Evolutionary conservation across 2,329 filamentous ascomycete genomes (phyloP), one percentile per base, ranked within the genome.

Genomic region (Scytalidium lignicola): DNA sequence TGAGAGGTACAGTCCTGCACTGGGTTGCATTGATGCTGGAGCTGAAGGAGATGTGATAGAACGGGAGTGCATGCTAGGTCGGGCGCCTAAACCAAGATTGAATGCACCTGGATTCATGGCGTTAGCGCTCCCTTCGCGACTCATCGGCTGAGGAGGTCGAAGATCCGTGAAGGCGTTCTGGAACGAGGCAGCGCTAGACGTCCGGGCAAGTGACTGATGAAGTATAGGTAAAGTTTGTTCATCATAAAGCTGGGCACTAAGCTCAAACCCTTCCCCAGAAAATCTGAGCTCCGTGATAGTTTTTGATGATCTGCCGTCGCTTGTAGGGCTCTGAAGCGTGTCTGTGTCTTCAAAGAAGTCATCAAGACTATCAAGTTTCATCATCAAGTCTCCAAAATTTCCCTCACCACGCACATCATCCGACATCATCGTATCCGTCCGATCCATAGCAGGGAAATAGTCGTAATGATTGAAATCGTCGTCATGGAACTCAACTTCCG

Each of bases 361-460:
- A 59, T 91, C 87, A 2, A 91, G 70, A 53, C 86, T 90, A 60
- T 90, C 86, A 2, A 91, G 71, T 63, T 88, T 90, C 52, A 83
- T 81, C 12, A 95, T 86, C 7, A 97, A 76, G 58, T 97, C 92
- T 32, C 86, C 88, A 62, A 90, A 86, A 50, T 88, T 86, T 50
- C 79, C 76, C 43, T 90, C 86, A 1, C 75, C 81, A 13, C 85
- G 80, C 2, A 51, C 60, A 53, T 67, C 80, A 59, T 96, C 89
- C 0, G 91, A 96, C 65, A 95, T 82, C 88, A 96, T 96, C 1
- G 91, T 96, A 47, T 90, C 89, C 1, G 90, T 88, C 46, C 90
- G 82, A 48, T 69, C 66, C 39, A 59, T 53, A 17, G 80, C 71
- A 1, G 83, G 80, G 70, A 91, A 91, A 65, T 91, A 90, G 9